Evolutionary conservation across 148 eudicot genomes (phyloP), one percentile per base, ranked within the genome.

Genomic region (Vaccinium darrowii): DNA sequence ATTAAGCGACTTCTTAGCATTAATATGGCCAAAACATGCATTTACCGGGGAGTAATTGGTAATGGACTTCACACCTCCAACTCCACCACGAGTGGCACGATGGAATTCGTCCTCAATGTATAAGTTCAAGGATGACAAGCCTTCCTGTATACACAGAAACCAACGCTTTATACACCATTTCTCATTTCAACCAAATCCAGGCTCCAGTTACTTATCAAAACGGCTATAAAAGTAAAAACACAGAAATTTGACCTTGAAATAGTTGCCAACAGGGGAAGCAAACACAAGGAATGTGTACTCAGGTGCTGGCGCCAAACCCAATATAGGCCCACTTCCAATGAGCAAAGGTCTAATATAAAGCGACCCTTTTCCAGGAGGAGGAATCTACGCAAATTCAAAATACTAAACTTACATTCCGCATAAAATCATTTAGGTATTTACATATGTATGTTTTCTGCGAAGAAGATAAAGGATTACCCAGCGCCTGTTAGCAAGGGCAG

Each of bases 251-350:
- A 92, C 99, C 92, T 95, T 91, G 86, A 95, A 97, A 88, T 97
- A 97, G 92, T 91, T 92, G 81, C 96, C 90, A 86, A 97, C 98
- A 39, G 99, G 98, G 5, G 98, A 95, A 82, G 99, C 95, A 87
- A 90, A 97, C 51, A 91, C 91, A 27, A 97, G 91, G 78, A 97
- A 97, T 54, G 96, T 95, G 85, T 91, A 95, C 43, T 95, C 99
- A 5, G 97, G 93, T 30, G 98, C 88, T 4, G 99, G 98, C 9
- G 91, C 94, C 36, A 97, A 60, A 30, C 99, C 98, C 7, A 97
- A 89, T 63, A 91, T 87, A 3, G 98, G 88, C 23, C 98, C 99
- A 33, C 92, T 97, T 87, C 99, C 99, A 15, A 97, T 81, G 43
- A 97, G 94, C 90, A 97, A 81, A 84, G 98, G 98, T 88, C 99